Conservation (phyloP, 805 yeast species). For the Metschnikowia bowlesiae region DNA sequence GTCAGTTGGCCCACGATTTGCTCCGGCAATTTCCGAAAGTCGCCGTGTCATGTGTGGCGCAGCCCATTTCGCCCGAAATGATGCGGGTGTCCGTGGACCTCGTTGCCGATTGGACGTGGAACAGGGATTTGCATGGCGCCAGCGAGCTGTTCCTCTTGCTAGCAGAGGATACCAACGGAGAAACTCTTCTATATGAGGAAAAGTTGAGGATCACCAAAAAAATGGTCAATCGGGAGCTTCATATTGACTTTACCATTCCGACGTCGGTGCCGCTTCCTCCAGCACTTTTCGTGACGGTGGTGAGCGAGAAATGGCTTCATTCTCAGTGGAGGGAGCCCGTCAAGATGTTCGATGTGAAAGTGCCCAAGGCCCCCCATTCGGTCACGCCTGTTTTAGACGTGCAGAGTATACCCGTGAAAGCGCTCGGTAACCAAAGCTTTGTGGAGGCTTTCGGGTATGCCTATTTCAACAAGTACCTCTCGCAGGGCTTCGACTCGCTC, state of each 20-base stretch:
- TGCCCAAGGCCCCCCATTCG: constrained; percentile 64
- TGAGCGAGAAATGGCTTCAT: constrained; percentile 85
- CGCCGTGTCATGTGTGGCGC: constrained; percentile 53
- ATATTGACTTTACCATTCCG: constrained; percentile 63
- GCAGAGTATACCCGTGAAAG: constrained; percentile 46
- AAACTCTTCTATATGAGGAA: constrained; percentile 59
- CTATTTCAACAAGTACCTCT: constrained; percentile 67
- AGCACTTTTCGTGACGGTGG: constrained; percentile 62
- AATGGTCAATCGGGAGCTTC: constrained; percentile 49
- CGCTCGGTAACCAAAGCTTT: constrained; percentile 48
- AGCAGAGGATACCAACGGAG: constrained; percentile 84
- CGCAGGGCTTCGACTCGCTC: constrained; percentile 61
- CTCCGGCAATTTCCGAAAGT: constrained; percentile 72
- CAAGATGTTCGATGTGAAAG: constrained; percentile 42
- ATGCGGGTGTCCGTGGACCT: constrained; percentile 63
- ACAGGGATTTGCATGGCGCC: constrained; percentile 53
- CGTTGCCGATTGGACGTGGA: constrained; percentile 78
- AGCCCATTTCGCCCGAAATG: constrained; percentile 73
- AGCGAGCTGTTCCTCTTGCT: constrained; percentile 64
- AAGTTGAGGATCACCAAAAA: constrained; percentile 47
- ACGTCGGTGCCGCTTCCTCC: constrained; percentile 45
- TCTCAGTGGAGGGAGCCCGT: constrained; percentile 63
- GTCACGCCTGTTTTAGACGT: constrained; percentile 55
- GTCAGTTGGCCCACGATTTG: constrained; percentile 53
- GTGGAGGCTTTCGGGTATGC: constrained; percentile 42